Evolutionary conservation across 73 alveolate genomes (phyloP).

Genomic region (Paramecium tetraurelia): DNA sequence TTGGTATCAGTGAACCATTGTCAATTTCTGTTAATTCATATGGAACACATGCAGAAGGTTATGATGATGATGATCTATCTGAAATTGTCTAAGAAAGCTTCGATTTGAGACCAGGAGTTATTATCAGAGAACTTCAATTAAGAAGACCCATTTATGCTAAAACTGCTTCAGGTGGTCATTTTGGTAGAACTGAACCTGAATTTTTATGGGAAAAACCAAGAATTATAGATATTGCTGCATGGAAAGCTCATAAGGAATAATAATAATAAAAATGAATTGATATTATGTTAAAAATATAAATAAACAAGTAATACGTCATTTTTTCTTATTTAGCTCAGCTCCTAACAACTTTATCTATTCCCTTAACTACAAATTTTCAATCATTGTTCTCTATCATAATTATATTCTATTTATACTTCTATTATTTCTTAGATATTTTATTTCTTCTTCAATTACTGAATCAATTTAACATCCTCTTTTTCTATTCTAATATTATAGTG

Average conservation of each 20-base stretch:
- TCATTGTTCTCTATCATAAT: neutral
- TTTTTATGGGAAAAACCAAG: conserved; percentile 82
- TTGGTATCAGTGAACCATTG: conserved; percentile 91
- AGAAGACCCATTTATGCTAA: conserved; percentile 78
- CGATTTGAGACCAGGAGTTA: conserved; percentile 83
- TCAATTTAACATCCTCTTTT: neutral
- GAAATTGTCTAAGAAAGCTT: conserved; percentile 73
- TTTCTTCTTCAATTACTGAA: neutral
- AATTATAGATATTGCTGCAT: neutral
- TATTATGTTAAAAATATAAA: neutral
- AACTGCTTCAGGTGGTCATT: conserved; percentile 90
- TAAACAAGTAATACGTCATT: neutral
- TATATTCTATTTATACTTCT: neutral
- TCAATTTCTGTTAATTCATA: conserved; percentile 85
- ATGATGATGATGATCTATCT: conserved; percentile 73
- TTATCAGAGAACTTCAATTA: conserved; percentile 76
- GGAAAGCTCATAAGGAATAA: neutral
- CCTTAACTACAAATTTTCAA: neutral
- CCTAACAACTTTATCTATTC: neutral
- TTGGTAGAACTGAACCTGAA: conserved; percentile 84
- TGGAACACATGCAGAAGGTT: conserved; percentile 79
- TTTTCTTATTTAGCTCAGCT: neutral
- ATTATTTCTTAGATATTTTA: neutral
- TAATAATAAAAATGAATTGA: neutral
- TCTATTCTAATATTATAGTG: neutral